A percentile compares a stretch with the other conserved stretches of the same genome.
phyloP scores from a whole-genome alignment of 2,329 filamentous ascomycete species.

The Hirsutella rhossiliensis region DNA sequence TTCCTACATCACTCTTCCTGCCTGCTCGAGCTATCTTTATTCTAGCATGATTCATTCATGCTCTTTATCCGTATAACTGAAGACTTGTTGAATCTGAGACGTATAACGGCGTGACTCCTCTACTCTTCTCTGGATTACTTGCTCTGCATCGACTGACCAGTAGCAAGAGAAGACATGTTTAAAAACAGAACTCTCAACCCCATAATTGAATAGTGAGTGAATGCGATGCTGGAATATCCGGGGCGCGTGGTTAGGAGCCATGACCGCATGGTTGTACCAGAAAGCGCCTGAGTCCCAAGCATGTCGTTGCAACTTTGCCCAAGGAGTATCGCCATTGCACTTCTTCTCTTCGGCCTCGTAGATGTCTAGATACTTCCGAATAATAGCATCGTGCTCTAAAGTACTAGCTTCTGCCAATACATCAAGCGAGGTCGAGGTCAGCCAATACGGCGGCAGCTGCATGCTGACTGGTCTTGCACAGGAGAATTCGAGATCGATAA shows the following conservation, averaged over 20 bases:
- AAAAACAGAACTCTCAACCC: neutral
- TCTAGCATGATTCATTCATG: no score
- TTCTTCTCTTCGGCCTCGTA: slow-evolving; percentile 6
- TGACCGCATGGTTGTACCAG: neutral
- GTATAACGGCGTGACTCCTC: neutral
- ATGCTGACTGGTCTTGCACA: slow-evolving; percentile 12
- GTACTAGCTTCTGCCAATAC: neutral
- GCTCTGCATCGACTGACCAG: neutral
- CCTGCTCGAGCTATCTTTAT: no score
- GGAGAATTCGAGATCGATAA: slow-evolving; percentile 20
- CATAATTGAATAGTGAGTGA: neutral
- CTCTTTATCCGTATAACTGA: neutral
- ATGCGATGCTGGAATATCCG: neutral
- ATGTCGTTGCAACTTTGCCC: neutral
- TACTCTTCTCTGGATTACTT: neutral
- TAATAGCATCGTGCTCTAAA: neutral
- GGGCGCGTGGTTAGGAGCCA: neutral
- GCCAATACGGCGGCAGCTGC: slow-evolving; percentile 14
- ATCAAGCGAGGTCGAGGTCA: slow-evolving; percentile 8
- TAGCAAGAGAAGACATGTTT: neutral
- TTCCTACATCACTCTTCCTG: no score
- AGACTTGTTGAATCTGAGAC: neutral
- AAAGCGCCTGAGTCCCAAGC: neutral
- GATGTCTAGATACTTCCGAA: slow-evolving; percentile 4
- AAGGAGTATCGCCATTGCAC: neutral